A percentile compares a stretch with the other conserved stretches of the same genome.
phyloP scores from a whole-genome alignment of 176 grass and related monocot genomes.

The Hsuehochloa calcarea region DNA sequence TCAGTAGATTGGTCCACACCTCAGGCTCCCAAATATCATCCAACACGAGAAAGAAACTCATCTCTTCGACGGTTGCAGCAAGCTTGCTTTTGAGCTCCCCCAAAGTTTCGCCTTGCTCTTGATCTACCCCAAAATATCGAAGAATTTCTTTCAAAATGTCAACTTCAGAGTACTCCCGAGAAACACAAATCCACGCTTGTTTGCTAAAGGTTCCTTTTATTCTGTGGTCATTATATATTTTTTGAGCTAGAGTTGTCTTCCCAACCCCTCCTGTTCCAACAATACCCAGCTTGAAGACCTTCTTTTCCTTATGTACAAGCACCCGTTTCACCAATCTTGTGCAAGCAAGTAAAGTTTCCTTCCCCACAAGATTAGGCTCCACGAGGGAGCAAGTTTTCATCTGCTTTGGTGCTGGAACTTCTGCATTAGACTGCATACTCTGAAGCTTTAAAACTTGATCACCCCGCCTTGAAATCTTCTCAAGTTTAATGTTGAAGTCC shows the following conservation, averaged over 20 bases:
- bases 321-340: neutral
- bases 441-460: neutral
- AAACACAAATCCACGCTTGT: conserved; percentile 37
- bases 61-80: neutral
- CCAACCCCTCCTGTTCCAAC: conserved; percentile 9
- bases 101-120: neutral
- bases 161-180: neutral
- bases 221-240: neutral
- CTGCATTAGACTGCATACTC: neutral
- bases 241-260: conserved; percentile 32
- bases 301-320: neutral
- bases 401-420: neutral
- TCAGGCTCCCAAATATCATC: neutral
- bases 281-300: neutral
- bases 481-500: neutral
- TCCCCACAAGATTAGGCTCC: conserved; percentile 33
- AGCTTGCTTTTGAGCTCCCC: conserved; percentile 5
- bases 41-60: neutral
- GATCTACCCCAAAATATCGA: neutral
- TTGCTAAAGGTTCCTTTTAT: neutral
- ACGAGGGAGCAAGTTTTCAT: neutral
- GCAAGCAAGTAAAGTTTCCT: neutral
- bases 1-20: neutral
- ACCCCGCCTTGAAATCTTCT: neutral
- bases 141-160: conserved; percentile 21